Evolutionary conservation across 2,329 filamentous ascomycete genomes (phyloP), one percentile per base, ranked within the genome.

Genomic region (Epichloe hybrida): DNA sequence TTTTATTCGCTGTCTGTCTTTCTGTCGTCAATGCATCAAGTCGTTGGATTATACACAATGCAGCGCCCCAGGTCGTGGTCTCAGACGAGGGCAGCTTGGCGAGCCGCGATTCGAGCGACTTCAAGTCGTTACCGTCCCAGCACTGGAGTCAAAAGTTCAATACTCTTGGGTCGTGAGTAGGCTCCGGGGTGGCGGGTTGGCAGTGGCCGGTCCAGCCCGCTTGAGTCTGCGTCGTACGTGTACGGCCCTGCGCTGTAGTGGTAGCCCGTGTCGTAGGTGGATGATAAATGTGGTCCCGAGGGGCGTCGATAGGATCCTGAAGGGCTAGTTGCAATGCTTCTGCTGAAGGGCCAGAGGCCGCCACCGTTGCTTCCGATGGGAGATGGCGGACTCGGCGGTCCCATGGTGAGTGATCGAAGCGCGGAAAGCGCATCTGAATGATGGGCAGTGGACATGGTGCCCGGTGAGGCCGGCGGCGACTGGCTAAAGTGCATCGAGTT

Each of bases 101-200:
- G 23, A 27, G 23, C 23, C 23, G 23, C 23, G 6, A 27, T 8
- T 27, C 23, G 27, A 31, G 27, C 2, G 7, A 31, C 2, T 31
- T 31, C 7, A 31, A 3, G 27, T 48, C 52, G 51, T 63, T 57
- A 80, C 57, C 74, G 71, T 49, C 74, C 70, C 56, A 77, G 62
- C 64, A 80, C 73, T 36, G 80, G 79, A 48, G 79, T 81, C 43
- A 83, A 77, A 21, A 83, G 70, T 65, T 83, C 79, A 58, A 81
- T 79, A 66, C 78, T 81, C 65, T 75, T 80, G 36, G 78, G 77
- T 46, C 79, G 70, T 56, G 76, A 71, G 63, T 79, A 79, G 39
- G 69, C 67, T 38, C 72, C 69, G 3, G 78, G 76, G 47, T 73
- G 71, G 46, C 79, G 72, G 9, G 72, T 71, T 13, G 80, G 79